Percentiles rank a stretch among this genome's conserved stretches.
phyloP scores from a whole-genome alignment of 2,329 filamentous ascomycete species.

The Colletotrichum magnum region DNA sequence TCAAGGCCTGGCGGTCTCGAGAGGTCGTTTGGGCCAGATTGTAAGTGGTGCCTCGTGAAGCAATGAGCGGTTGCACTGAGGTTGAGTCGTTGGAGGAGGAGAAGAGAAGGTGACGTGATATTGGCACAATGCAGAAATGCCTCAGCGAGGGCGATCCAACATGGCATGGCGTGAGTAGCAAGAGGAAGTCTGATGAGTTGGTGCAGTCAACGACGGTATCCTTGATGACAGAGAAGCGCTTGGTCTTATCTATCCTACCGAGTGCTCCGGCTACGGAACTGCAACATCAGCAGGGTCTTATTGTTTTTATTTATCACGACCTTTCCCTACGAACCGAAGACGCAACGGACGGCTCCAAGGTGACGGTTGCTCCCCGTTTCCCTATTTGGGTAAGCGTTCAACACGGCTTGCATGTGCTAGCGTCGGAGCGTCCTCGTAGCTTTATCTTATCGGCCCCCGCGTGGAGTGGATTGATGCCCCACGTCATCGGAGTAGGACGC shows the following conservation, averaged over 20 bases:
- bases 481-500: conserved; percentile 29
- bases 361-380: conserved; percentile 37
- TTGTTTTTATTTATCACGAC: conserved; percentile 5
- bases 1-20: background rate
- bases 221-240: background rate
- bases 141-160: background rate
- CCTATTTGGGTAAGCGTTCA: conserved; percentile 39
- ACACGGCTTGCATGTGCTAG: conserved; percentile 39
- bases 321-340: background rate
- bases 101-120: background rate
- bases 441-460: conserved; percentile 40
- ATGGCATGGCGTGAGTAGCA: background rate
- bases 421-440: conserved; percentile 28
- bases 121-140: background rate
- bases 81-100: background rate
- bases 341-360: conserved; percentile 26
- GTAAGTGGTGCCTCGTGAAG: background rate
- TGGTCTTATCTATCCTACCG: conserved; percentile 13
- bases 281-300: background rate
- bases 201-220: background rate
- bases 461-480: conserved; percentile 28
- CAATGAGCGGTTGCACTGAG: background rate
- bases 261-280: background rate
- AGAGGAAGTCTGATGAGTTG: background rate
- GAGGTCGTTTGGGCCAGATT: background rate